Evolutionary conservation across 2,329 filamentous ascomycete species (phyloP), one percentile per base, ranked within the genome.

Genomic region (Phaeophleospora eucalypticola): DNA sequence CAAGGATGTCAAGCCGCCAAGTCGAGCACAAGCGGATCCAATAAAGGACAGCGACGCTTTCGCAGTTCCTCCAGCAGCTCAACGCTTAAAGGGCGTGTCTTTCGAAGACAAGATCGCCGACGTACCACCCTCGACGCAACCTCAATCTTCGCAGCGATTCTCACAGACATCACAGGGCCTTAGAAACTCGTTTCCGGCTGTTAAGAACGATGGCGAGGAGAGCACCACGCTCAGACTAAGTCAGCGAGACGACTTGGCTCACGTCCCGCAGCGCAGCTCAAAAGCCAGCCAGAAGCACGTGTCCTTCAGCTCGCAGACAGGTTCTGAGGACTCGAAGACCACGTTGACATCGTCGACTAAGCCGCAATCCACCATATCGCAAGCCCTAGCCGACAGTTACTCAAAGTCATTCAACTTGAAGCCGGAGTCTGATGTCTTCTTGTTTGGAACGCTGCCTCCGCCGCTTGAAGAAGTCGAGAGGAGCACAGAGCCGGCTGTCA

Each of bases 151-250:
- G 7, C 58, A 60, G 34, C 53, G 52, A 24, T 57, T 59, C 51
- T 36, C 65, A 59, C 48, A 54, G 32, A 61, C 58, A 3, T 71
- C 70, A 3, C 72, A 76, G 53, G 58, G 61, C 54, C 60, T 74
- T 52, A 75, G 72, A 17, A 70, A 89, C 19, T 76, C 75, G 20
- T 94, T 89, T 59, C 78, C 84, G 1, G 79, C 89, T 10, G 86
- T 91, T 17, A 94, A 95, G 67, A 81, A 91, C 56, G 78, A 83
- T 1, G 77, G 82, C 56, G 81, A 87, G 57, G 77, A 80, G 4
- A 75, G 74, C 48, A 86, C 84, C 0, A 71, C 76, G 20, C 57
- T 81, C 37, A 80, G 83, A 36, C 70, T 88, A 21, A 89, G 84
- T 59, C 87, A 91, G 64, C 73, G 75, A 38, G 80, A 56, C n/a